Conservation (phyloP, 2,329 filamentous ascomycete genomes). For the Exophiala sp. region DNA sequence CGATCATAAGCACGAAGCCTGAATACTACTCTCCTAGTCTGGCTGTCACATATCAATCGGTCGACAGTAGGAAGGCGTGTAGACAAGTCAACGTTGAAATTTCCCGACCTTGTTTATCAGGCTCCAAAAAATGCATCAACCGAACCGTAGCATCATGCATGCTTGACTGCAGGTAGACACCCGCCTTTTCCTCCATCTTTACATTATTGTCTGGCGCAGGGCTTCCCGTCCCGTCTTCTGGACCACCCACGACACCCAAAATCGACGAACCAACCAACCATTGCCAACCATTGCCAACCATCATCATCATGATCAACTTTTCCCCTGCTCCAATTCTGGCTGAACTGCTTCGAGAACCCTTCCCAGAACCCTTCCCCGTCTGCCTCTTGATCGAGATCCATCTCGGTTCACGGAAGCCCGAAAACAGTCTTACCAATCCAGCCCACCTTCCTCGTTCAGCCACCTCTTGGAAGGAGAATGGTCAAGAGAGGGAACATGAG, state of each 20-base stretch:
- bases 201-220: too few relatives aligned
- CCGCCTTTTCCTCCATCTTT: too few relatives aligned
- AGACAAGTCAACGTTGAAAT: background rate
- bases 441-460: conserved; percentile 2
- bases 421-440: background rate
- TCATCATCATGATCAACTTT: background rate
- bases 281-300: background rate
- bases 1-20: background rate
- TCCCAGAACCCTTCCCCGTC: too few relatives aligned
- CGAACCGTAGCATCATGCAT: too few relatives aligned
- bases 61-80: background rate
- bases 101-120: background rate
- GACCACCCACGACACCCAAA: background rate
- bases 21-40: background rate
- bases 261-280: too few relatives aligned
- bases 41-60: background rate
- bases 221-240: too few relatives aligned
- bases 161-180: too few relatives aligned
- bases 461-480: background rate
- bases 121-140: background rate
- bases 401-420: conserved; percentile 18
- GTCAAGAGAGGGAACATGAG: background rate
- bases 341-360: conserved; percentile 18
- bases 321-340: conserved; percentile 2
- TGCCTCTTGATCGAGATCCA: conserved; percentile 7